Conservation (phyloP, 495 filamentous ascomycete species). For the Arthonia radiata region DNA sequence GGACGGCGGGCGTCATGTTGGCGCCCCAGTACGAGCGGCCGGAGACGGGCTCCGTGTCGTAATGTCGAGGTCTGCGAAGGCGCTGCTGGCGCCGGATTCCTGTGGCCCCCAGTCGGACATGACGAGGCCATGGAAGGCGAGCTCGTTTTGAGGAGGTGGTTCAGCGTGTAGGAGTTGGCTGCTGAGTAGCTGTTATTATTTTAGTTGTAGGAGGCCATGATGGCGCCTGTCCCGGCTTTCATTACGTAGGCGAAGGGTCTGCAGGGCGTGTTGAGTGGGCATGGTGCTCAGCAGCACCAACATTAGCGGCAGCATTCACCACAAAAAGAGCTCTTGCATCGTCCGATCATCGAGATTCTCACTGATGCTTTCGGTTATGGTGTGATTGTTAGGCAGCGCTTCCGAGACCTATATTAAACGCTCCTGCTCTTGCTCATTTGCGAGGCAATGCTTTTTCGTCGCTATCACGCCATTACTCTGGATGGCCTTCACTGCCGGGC, state of each 20-base stretch:
- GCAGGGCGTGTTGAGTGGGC: slow-evolving; percentile 4
- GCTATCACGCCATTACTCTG: slow-evolving; percentile 68
- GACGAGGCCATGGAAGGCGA: slow-evolving; percentile 78
- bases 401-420: slow-evolving; percentile 57
- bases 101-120: slow-evolving; percentile 33
- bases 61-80: slow-evolving; percentile 80
- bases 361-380: slow-evolving; percentile 40
- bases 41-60: slow-evolving; percentile 51
- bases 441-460: slow-evolving; percentile 18
- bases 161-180: slow-evolving; percentile 47
- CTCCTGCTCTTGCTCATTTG: slow-evolving; percentile 25
- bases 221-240: slow-evolving; percentile 15
- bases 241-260: slow-evolving; percentile 62
- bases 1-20: slow-evolving; percentile 61
- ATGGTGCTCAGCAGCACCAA: slow-evolving; percentile 13
- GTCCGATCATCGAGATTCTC: slow-evolving; percentile 83
- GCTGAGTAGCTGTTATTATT: slow-evolving; percentile 48
- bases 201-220: slow-evolving; percentile 89
- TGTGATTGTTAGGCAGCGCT: slow-evolving; percentile 33
- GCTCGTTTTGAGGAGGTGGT: slow-evolving; percentile 72
- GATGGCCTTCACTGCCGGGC: slow-evolving; percentile 53
- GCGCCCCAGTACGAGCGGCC: slow-evolving; percentile 60
- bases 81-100: slow-evolving; percentile 56
- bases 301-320: too few species aligned
- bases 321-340: slow-evolving; percentile 86